These are phyloP conservation scores for Parathielavia hyrcaniae DNA, from an alignment of 495 filamentous ascomycete genomes.

Conservation along the genomic window DNA sequence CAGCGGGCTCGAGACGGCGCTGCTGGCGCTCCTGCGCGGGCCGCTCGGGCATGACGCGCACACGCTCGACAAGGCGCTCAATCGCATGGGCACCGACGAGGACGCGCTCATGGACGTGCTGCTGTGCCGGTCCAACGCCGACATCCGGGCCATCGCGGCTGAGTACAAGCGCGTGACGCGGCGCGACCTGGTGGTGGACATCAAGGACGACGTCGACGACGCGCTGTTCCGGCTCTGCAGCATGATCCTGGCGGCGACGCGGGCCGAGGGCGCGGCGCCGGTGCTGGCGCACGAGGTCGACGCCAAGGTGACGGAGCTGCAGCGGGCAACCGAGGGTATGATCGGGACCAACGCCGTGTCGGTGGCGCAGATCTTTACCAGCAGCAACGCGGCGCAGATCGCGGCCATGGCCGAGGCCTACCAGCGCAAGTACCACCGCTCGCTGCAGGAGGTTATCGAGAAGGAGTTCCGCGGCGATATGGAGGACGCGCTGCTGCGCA, in stretches of 20 bases:
- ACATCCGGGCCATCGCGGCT: conserved; percentile 3
- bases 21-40: conserved; percentile 1
- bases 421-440: conserved; percentile 9
- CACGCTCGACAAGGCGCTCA: conserved; percentile 8
- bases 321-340: conserved; percentile 9
- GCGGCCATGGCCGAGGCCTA: conserved; percentile 1
- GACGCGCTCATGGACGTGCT: conserved; percentile 11
- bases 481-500: conserved; percentile 12
- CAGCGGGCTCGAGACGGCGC: conserved; percentile 2
- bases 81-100: conserved; percentile 8
- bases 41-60: background rate
- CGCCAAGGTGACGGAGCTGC: conserved; percentile 7
- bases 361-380: conserved; percentile 4
- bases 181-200: conserved; percentile 1
- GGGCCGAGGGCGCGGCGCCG: conserved; percentile 8
- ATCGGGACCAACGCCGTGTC: conserved; percentile 4
- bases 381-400: conserved; percentile 6
- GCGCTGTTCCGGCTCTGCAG: conserved; percentile 9
- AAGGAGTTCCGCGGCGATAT: conserved; percentile 11
- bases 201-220: conserved; percentile 6
- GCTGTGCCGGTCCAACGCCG: conserved; percentile 4
- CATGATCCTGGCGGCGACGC: conserved; percentile 2
- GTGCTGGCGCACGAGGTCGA: conserved; percentile 8
- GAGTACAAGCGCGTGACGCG: background rate
- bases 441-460: conserved; percentile 2